Conservation (phyloP, 2,329 filamentous ascomycete genomes). For the Lachnellula subtilissima region DNA sequence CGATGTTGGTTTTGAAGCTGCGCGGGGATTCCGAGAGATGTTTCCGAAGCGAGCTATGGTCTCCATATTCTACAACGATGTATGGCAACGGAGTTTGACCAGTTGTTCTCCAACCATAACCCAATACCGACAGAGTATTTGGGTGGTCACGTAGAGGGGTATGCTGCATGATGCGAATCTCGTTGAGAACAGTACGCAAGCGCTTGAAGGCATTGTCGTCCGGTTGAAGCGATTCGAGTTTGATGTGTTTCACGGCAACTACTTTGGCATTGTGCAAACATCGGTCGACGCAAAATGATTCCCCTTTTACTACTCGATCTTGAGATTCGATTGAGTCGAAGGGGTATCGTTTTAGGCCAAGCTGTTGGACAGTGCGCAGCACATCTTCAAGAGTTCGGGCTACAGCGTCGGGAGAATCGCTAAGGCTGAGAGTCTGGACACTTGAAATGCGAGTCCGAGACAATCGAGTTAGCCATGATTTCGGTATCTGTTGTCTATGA, state of each 20-base stretch:
- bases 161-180: constrained; percentile 1
- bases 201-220: background rate
- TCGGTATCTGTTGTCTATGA: no score
- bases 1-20: background rate
- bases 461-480: background rate
- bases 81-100: background rate
- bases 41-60: background rate
- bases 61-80: background rate
- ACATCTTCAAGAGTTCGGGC: background rate
- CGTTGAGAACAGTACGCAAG: background rate
- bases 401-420: background rate
- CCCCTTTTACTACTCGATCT: background rate
- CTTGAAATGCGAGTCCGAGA: background rate
- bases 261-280: background rate
- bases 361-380: background rate
- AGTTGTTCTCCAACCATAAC: background rate
- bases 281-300: background rate
- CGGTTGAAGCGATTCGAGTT: background rate
- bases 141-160: background rate
- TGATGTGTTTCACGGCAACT: background rate
- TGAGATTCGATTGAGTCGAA: background rate
- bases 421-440: background rate
- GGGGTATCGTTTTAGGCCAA: background rate
- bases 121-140: background rate
- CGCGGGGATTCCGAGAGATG: background rate